Percentiles rank a stretch among this genome's conserved stretches.
Evolutionary conservation across 352 stramenopile genomes (phyloP).

Genomic region (Elongisporangium undulatum): DNA sequence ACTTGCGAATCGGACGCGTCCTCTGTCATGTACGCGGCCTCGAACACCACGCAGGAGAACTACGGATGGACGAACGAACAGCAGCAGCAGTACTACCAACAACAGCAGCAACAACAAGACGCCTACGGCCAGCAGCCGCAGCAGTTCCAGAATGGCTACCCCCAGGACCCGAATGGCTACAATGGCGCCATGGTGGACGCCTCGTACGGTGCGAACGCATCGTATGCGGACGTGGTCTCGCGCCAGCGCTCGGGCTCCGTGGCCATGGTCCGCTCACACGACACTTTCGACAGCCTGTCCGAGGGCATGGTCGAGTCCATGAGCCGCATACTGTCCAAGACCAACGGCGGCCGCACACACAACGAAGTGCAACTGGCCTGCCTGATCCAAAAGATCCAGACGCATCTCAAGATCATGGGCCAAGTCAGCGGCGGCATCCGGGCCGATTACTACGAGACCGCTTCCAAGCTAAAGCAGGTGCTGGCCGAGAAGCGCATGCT

Average conservation of each 20-base stretch:
- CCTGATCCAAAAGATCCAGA: constrained; percentile 32
- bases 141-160: neutral
- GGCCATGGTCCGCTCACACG: constrained; percentile 5
- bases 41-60: neutral
- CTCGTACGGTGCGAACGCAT: neutral
- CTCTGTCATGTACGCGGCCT: neutral
- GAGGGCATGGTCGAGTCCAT: constrained; percentile 33
- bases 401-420: constrained; percentile 39
- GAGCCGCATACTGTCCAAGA: constrained; percentile 29
- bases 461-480: constrained; percentile 23
- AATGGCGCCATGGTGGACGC: neutral
- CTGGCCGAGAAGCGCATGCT: constrained; percentile 30
- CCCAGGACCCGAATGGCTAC: neutral
- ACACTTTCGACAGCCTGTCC: constrained; percentile 22
- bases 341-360: constrained; percentile 16
- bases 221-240: neutral
- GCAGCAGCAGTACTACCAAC: neutral
- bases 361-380: constrained; percentile 31
- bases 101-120: neutral
- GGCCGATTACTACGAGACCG: constrained; percentile 28
- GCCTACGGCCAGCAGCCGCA: neutral
- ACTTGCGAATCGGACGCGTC: constrained; percentile 8
- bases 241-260: constrained; percentile 8
- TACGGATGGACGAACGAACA: neutral
- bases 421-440: constrained; percentile 28